A percentile compares a stretch with the other conserved stretches of the same genome.
These are phyloP conservation scores for Sporobolomyces roseus DNA, from an alignment of 768 basidiomycete species.

Conservation along the genomic window DNA sequence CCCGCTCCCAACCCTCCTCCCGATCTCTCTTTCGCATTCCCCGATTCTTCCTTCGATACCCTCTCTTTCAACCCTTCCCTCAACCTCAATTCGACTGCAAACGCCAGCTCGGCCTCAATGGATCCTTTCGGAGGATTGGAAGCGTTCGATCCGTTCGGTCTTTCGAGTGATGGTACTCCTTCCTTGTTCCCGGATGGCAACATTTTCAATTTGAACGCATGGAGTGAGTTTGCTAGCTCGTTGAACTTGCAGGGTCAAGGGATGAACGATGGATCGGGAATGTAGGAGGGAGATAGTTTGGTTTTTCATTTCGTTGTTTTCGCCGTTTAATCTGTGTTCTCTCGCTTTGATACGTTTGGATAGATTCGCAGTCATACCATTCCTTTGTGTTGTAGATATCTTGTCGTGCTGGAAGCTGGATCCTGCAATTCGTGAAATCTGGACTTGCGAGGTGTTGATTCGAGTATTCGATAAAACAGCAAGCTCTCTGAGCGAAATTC, in stretches of 20 bases:
- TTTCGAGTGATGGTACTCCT: conserved; percentile 31
- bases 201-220: conserved; percentile 15
- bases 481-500: no score
- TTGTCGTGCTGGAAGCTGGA: no score
- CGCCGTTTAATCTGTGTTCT: no score
- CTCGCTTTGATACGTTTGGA: no score
- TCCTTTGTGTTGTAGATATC: no score
- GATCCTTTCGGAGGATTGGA: conserved; percentile 14
- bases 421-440: no score
- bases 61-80: conserved; percentile 34
- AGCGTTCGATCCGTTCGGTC: conserved; percentile 34
- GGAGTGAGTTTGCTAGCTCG: not conserved
- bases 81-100: conserved; percentile 7
- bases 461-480: no score
- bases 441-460: no score
- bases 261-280: no score
- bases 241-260: conserved; percentile 18
- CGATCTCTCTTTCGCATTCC: conserved; percentile 33
- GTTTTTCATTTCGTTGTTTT: no score
- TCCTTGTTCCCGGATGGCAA: conserved; percentile 24
- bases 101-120: not conserved
- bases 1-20: conserved; percentile 26
- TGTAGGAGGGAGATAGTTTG: no score
- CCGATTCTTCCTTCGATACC: conserved; percentile 26
- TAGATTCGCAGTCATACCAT: no score